These are phyloP conservation scores for Acacia acuminata DNA, from an alignment of 306 rosid species.

Conservation along the genomic window DNA sequence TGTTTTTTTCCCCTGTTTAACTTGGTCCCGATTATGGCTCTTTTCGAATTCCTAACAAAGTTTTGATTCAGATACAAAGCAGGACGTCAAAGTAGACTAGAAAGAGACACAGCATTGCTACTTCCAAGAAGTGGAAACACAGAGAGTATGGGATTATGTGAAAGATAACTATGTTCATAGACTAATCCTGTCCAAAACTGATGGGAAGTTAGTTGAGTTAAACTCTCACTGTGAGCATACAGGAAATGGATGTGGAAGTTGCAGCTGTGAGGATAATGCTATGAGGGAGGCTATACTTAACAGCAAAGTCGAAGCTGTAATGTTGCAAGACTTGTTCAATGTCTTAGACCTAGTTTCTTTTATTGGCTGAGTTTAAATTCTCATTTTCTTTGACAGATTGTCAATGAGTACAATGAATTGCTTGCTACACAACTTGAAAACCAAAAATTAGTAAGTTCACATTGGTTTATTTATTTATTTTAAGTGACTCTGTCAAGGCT, in stretches of 20 bases:
- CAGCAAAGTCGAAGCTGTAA: conserved; percentile 97
- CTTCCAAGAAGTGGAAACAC: conserved; percentile 91
- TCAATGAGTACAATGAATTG: conserved; percentile 86
- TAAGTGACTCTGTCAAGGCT: conserved; percentile 22
- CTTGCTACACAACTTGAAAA: conserved; percentile 89
- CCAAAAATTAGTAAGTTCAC: conserved; percentile 73
- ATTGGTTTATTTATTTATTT: conserved; percentile 1
- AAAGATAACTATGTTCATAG: conserved; percentile 98
- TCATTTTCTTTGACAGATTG: conserved; percentile 62
- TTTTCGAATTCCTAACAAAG: conserved; percentile 24
- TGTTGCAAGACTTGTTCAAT: conserved; percentile 34
- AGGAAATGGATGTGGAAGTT: conserved; percentile 62
- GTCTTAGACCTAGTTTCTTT: conserved; percentile 6
- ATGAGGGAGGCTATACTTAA: conserved; percentile 77
- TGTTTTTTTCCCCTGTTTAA: not conserved
- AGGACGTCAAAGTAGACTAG: conserved; percentile 93
- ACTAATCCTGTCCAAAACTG: conserved; percentile 91
- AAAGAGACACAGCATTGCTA: conserved; percentile 94
- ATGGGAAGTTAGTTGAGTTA: conserved; percentile 89
- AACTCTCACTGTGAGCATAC: conserved; percentile 65
- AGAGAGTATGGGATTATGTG: conserved; percentile 93
- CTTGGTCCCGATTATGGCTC: not conserved
- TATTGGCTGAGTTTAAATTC: conserved; percentile 23
- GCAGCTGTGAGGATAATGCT: conserved; percentile 71
- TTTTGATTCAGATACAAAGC: conserved; percentile 69